A percentile compares a stretch with the other conserved stretches of the same genome.
phyloP scores from a whole-genome alignment of 192 early-diverging fungal genomes.

The Mortierella alpina region DNA sequence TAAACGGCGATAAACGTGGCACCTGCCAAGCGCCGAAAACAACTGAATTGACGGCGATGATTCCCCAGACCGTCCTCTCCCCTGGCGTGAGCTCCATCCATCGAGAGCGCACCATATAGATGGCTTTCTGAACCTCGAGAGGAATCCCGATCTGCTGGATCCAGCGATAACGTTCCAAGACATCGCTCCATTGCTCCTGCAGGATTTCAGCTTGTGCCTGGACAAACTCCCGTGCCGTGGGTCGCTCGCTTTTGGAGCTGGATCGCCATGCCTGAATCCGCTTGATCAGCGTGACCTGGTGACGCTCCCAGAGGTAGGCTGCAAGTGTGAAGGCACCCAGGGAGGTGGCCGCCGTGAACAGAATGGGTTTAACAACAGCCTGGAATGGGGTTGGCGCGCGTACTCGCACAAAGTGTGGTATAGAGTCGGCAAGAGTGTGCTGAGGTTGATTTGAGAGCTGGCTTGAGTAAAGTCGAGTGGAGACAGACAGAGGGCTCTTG shows the following conservation, averaged over 20 bases:
- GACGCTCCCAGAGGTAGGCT: constrained; percentile 47
- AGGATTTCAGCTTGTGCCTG: constrained; percentile 29
- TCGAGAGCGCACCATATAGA: constrained; percentile 24
- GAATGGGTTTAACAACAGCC: constrained; percentile 50
- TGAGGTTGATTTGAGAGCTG: constrained; percentile 1
- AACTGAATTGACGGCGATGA: constrained; percentile 78
- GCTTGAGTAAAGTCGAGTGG: neutral
- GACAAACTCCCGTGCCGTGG: constrained; percentile 36
- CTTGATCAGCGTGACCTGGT: constrained; percentile 38
- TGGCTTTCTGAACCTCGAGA: constrained; percentile 42
- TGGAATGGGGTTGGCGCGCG: constrained; percentile 34
- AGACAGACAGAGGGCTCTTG: too few species aligned
- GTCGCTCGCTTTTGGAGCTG: constrained; percentile 21
- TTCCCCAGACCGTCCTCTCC: constrained; percentile 52
- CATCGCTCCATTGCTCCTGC: constrained; percentile 26
- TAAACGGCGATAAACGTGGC: constrained; percentile 67
- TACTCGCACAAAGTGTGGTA: constrained; percentile 13
- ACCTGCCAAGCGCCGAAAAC: constrained; percentile 85
- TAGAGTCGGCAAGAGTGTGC: neutral
- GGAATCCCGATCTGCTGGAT: constrained; percentile 52
- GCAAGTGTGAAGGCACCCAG: constrained; percentile 51
- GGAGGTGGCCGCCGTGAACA: constrained; percentile 57
- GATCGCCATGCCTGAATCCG: constrained; percentile 40
- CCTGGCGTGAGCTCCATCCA: constrained; percentile 49
- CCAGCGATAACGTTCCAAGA: constrained; percentile 31